Conservation (phyloP, 2,329 filamentous ascomycete species). For the Fusarium redolens region DNA sequence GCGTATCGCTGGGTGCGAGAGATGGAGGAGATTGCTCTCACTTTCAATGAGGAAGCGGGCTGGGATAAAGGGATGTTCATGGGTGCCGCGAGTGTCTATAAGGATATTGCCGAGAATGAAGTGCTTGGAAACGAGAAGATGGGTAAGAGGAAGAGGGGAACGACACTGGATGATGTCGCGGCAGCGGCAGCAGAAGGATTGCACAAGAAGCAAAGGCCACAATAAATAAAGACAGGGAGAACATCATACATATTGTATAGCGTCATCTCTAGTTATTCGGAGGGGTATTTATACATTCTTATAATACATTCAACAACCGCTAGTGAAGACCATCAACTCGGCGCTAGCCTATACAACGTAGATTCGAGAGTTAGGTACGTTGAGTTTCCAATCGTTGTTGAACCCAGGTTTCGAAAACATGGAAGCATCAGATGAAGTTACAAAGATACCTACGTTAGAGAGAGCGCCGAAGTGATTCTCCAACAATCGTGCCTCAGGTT, state of each 20-base stretch:
- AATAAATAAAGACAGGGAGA: not conserved
- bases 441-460: conserved; percentile 69
- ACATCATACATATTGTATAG: not conserved
- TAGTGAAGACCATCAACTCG: not conserved
- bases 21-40: conserved; percentile 80
- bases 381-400: conserved; percentile 50
- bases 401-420: conserved; percentile 44
- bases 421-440: conserved; percentile 48
- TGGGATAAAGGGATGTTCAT: conserved; percentile 68
- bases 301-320: conserved; percentile 11
- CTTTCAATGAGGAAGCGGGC: conserved; percentile 72
- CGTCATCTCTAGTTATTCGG: conserved; percentile 1
- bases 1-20: conserved; percentile 82
- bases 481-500: conserved; percentile 38
- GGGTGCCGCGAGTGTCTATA: conserved; percentile 71
- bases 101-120: conserved; percentile 69
- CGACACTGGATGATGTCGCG: conserved; percentile 68
- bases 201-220: conserved; percentile 54
- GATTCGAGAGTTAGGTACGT: conserved; percentile 50
- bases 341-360: conserved; percentile 28
- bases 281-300: conserved; percentile 14
- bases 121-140: conserved; percentile 70
- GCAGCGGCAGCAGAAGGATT: conserved; percentile 60
- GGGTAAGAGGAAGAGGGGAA: conserved; percentile 66
- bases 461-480: conserved; percentile 70